Evolutionary conservation across 768 basidiomycete species (phyloP), one percentile per base, ranked within the genome.

Genomic region (Dioszegia aurantiaca): DNA sequence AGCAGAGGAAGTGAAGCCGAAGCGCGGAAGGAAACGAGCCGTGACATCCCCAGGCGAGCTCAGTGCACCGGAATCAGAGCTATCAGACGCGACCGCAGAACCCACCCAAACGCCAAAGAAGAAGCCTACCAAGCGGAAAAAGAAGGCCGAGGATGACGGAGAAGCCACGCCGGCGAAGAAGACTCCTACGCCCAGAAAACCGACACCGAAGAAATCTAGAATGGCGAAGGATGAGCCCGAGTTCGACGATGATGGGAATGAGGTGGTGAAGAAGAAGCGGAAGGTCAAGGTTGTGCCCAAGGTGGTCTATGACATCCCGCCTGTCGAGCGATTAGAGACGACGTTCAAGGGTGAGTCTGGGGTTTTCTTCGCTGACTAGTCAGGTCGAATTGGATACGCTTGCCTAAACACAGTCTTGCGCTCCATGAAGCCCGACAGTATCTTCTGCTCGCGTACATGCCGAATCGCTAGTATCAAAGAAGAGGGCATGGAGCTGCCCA

Each of bases 401-500:
- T 61, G 69, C 44, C 55, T 70, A 49, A 65, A 72, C 55, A 92
- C 91, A 0, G 80, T 95, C 16, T 76, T 94, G 12, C 82, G 91
- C 42, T 84, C 80, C 28, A 80, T 79, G 59, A 89, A 86, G 63
- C 89, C 90, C 3, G 74, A 77, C 19, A 80, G 84, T 0, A 79
- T 91, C 12, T 94, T 94, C 70, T 91, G 90, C 61, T 77, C 76
- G 26, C 51, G 78, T 28, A 78, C 77, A 14, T 78, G 75, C 56
- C 85, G 90, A 31, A 83, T 91, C 17, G 84, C 87, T 36, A 86
- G 87, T 42, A 83, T 93, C 46, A 81, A 83, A 65, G 88, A 90
- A 69, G 85, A 88, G 57, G 90, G 90, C 0, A 80, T 87, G 30
- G 86, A 89, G 4, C 87, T 84, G 77, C 85, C 86, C n/a, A 89